Percentiles rank a stretch among this genome's conserved stretches.
Conservation (phyloP, 176 grass and related monocot genomes). For the Triticum dicoccoides region DNA sequence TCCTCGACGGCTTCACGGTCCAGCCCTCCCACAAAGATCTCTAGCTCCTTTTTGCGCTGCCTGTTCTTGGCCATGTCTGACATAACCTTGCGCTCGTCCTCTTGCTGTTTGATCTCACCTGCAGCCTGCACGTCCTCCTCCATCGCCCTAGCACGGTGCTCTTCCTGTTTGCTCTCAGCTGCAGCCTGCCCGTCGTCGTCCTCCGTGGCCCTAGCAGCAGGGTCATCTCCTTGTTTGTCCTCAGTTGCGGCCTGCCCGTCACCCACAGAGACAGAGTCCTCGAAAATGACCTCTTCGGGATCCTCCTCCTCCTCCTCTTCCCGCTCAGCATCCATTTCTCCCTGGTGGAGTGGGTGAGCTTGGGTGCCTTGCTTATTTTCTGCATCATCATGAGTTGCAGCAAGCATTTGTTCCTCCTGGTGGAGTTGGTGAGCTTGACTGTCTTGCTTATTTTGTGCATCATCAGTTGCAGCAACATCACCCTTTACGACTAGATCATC, state of each 20-base stretch:
- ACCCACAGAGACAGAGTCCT: conserved; percentile 5
- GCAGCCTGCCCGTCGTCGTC: background rate
- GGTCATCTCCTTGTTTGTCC: background rate
- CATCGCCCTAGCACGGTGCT: background rate
- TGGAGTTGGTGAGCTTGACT: background rate
- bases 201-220: background rate
- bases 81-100: conserved; percentile 45
- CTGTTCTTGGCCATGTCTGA: conserved; percentile 58
- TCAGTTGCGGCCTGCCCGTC: background rate
- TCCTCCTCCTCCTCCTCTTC: background rate
- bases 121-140: background rate
- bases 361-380: background rate
- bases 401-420: background rate
- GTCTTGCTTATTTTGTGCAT: background rate
- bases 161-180: background rate
- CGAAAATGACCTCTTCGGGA: background rate
- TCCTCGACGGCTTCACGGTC: conserved; percentile 59
- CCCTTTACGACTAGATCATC: background rate
- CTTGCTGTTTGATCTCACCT: background rate
- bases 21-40: conserved; percentile 74
- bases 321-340: background rate
- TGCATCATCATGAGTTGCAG: conserved; percentile 1
- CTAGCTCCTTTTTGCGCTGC: conserved; percentile 65
- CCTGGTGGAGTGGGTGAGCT: background rate
- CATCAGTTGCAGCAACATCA: background rate